Evolutionary conservation across 169 alveolate species (phyloP), one percentile per base, ranked within the genome.

Genomic region (Miamiensis avidus): DNA sequence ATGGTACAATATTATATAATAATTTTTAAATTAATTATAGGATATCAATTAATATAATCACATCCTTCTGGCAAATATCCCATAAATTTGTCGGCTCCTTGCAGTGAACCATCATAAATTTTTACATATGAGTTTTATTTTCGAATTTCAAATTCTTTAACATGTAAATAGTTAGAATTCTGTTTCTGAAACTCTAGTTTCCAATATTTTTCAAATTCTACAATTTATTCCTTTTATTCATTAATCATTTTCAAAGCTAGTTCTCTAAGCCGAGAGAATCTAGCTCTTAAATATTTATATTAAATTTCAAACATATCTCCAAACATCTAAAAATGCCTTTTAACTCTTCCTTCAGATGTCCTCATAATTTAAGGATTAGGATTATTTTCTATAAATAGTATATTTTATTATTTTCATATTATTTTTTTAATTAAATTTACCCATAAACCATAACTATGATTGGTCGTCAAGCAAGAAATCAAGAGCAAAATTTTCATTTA

Each of bases 401-500:
- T n/a, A n/a, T n/a, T n/a, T n/a, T n/a, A n/a, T n/a, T n/a, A n/a
- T n/a, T n/a, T n/a, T n/a, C n/a, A n/a, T n/a, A n/a, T n/a, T n/a
- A n/a, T n/a, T n/a, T n/a, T n/a, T n/a, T n/a, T n/a, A n/a, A n/a
- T n/a, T n/a, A n/a, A n/a, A n/a, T n/a, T n/a, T n/a, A n/a, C n/a
- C n/a, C 30, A 79, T 34, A 31, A 86, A 83, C 90, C 90, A 86
- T 25, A 86, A 86, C 32, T 81, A 75, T 11, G 84, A 69, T 31
- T 86, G 76, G n/a, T 86, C 90, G 65, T 86, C 90, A 1, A 86
- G 34, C 34, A 86, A 31, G 33, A 86, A 86, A 76, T 86, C 90
- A 28, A 86, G 75, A 75, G 90, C 90, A 81, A 86, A 86, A 32
- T 81, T 81, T 76, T 86, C 90, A 6, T 78, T 81, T 1, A 86